These are phyloP conservation scores for Nissolia schottii DNA, from an alignment of 306 rosid genomes.

Conservation along the genomic window DNA sequence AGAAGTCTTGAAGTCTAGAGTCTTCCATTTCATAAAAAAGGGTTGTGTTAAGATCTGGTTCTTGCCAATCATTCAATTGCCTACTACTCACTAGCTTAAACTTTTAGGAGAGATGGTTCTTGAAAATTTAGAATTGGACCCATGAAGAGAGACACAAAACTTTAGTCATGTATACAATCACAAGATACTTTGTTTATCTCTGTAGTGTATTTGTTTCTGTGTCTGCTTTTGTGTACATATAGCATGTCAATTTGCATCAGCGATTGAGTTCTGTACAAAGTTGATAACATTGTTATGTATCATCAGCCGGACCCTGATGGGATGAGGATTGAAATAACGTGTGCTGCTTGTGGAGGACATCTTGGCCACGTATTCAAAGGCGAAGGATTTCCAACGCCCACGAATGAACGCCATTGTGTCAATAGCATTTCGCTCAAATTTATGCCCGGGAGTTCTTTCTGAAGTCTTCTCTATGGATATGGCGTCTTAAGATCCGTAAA, in stretches of 20 bases:
- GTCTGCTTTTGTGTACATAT: background rate
- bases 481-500: background rate
- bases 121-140: no score
- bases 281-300: constrained; percentile 20
- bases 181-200: no score
- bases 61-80: no score
- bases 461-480: background rate
- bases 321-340: constrained; percentile 75
- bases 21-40: no score
- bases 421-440: constrained; percentile 83
- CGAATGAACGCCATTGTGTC: constrained; percentile 75
- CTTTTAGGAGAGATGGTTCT: no score
- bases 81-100: no score
- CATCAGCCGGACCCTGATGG: constrained; percentile 82
- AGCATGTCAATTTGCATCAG: background rate
- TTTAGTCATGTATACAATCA: no score
- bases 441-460: constrained; percentile 37
- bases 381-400: constrained; percentile 81
- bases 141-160: no score
- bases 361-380: constrained; percentile 86
- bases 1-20: no score
- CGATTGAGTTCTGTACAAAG: background rate
- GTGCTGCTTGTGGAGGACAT: constrained; percentile 90
- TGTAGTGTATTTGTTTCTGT: no score
- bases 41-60: no score